Evolutionary conservation across 305 asterid species (phyloP).

Genomic region (Fraxinus ornus): DNA sequence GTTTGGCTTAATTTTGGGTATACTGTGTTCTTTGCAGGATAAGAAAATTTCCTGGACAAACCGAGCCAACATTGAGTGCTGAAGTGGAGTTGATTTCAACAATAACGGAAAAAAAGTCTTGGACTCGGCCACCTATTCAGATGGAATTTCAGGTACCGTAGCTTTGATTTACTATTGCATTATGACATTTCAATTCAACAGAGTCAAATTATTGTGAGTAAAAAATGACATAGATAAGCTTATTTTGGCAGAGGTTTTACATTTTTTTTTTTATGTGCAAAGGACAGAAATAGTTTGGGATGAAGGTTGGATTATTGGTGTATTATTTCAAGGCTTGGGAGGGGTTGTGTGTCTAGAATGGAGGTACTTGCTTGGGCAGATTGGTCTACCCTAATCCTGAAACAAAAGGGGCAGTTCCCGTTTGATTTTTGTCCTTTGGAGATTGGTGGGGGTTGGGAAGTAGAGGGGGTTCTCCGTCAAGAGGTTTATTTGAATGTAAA

Average conservation of each 20-base stretch:
- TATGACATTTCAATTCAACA: constrained; percentile 9
- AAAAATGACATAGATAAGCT: not conserved
- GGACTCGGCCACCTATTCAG: constrained; percentile 99
- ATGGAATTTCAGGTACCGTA: constrained; percentile 93
- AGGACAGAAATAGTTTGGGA: not conserved
- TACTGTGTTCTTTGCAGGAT: constrained; percentile 58
- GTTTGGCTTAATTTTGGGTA: constrained; percentile 17
- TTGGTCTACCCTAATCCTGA: not conserved
- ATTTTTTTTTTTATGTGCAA: not conserved
- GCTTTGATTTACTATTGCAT: constrained; percentile 11
- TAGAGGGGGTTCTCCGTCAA: not conserved
- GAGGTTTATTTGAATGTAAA: not conserved
- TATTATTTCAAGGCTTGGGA: constrained; percentile 3
- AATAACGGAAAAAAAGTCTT: constrained; percentile 89
- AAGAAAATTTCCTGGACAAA: constrained; percentile 97
- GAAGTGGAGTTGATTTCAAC: constrained; percentile 97
- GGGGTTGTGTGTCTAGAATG: not conserved
- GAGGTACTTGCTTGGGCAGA: not conserved
- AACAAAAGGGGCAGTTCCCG: not conserved
- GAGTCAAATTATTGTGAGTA: not conserved
- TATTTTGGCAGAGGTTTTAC: not conserved
- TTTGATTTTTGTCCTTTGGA: not conserved
- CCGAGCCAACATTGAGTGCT: constrained; percentile 98
- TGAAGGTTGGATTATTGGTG: not conserved
- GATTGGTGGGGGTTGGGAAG: not conserved